These are phyloP conservation scores for Aspergillus fischeri DNA, from an alignment of 2,329 filamentous ascomycete genomes.

Conservation along the genomic window DNA sequence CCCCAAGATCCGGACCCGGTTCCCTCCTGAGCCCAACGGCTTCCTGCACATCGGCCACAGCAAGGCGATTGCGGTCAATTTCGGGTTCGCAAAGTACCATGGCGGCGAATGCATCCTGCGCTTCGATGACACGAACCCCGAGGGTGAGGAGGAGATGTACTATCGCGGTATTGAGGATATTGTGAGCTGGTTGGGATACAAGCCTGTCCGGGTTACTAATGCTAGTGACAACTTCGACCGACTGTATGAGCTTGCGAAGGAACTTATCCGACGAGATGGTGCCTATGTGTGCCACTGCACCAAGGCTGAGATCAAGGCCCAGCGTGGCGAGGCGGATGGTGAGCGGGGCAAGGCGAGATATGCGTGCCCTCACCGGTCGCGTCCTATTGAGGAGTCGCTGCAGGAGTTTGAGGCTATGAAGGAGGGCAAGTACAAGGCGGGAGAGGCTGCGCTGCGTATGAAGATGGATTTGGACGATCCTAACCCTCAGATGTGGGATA, in stretches of 20 bases:
- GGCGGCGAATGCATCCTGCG: conserved; percentile 72
- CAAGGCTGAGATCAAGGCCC: conserved; percentile 77
- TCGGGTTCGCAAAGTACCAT: conserved; percentile 84
- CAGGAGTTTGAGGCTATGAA: conserved; percentile 51
- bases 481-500: conserved; percentile 96
- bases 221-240: conserved; percentile 86
- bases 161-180: conserved; percentile 87
- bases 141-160: conserved; percentile 85
- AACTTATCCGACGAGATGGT: conserved; percentile 67
- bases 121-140: conserved; percentile 94
- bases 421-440: conserved; percentile 83
- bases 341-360: conserved; percentile 65
- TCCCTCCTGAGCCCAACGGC: conserved; percentile 86
- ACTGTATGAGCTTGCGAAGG: conserved; percentile 83
- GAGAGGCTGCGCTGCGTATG: conserved; percentile 84
- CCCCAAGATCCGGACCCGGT: conserved; percentile 57
- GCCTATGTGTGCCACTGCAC: conserved; percentile 81
- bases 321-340: conserved; percentile 72
- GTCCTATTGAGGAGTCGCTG: conserved; percentile 71
- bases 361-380: conserved; percentile 74
- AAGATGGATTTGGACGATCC: conserved; percentile 78
- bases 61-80: conserved; percentile 95
- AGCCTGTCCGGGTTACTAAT: conserved; percentile 74
- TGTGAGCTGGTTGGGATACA: conserved; percentile 78
- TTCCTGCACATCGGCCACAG: conserved; percentile 91